A percentile compares a stretch with the other conserved stretches of the same genome.
Evolutionary conservation across 176 grass and related monocot genomes (phyloP).

Genomic region (Alopecurus myosuroides): DNA sequence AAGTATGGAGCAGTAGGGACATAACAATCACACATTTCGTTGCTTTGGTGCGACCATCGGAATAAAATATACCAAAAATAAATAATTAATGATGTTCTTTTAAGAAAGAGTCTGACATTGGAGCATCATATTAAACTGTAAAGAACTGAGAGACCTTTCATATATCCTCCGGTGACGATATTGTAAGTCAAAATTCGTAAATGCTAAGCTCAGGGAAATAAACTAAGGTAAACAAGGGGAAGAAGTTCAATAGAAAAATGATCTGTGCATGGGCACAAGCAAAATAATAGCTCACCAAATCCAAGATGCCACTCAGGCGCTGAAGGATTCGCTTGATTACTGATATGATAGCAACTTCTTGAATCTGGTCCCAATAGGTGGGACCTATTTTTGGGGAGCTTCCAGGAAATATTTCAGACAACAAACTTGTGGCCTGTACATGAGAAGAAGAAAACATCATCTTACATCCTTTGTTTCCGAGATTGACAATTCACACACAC

Average conservation of each 20-base stretch:
- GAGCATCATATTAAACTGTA: conserved; percentile 19
- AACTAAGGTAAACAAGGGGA: conserved; percentile 28
- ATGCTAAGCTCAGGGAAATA: not conserved
- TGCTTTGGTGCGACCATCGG: not conserved
- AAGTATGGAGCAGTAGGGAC: not conserved
- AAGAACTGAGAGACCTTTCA: not conserved
- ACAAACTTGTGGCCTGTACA: conserved; percentile 57
- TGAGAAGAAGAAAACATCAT: conserved; percentile 5
- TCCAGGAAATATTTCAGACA: conserved; percentile 84
- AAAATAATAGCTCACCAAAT: conserved; percentile 54
- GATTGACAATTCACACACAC: not conserved
- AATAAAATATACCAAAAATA: conserved; percentile 7
- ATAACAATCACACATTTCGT: conserved; percentile 10
- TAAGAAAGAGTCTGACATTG: conserved; percentile 4
- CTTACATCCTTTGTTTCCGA: conserved; percentile 1
- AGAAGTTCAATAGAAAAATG: not conserved
- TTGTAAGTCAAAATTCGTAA: not conserved
- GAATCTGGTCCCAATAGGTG: conserved; percentile 94
- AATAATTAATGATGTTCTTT: not conserved
- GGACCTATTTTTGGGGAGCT: conserved; percentile 61
- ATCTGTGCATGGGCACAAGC: conserved; percentile 20
- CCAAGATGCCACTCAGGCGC: conserved; percentile 60
- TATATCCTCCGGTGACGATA: not conserved
- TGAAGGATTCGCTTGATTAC: conserved; percentile 71
- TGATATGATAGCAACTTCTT: conserved; percentile 88